Evolutionary conservation across 75 land plant species (phyloP).

Genomic region (Cryptomeria japonica): DNA sequence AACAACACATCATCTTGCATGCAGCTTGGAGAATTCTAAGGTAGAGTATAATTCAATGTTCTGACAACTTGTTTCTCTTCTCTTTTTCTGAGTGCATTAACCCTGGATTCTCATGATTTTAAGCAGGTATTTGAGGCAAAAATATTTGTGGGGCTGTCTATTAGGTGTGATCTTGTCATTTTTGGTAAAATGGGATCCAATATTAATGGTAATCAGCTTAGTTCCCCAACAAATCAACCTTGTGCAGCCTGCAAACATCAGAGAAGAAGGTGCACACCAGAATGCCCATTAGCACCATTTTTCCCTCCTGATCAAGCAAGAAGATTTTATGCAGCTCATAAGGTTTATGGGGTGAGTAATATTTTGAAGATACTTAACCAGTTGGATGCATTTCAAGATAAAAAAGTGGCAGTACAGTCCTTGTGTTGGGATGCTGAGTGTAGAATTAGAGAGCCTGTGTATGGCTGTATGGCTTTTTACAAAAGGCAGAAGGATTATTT

Average conservation of each 20-base stretch:
- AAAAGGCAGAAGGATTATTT: background rate
- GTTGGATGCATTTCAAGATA: constrained; percentile 22
- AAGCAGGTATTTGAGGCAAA: no score
- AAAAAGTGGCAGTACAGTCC: constrained; percentile 30
- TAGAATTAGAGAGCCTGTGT: constrained; percentile 52
- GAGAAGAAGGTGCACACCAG: constrained; percentile 64
- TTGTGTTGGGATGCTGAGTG: constrained; percentile 59
- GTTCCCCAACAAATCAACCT: constrained; percentile 14
- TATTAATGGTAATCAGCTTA: constrained; percentile 7
- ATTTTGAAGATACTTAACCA: constrained; percentile 38
- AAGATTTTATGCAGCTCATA: constrained; percentile 52
- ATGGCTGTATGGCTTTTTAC: constrained; percentile 57
- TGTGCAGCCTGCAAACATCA: constrained; percentile 88
- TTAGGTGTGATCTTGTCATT: no score
- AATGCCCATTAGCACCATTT: constrained; percentile 61
- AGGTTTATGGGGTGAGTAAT: constrained; percentile 66
- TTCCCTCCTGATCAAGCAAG: constrained; percentile 49
- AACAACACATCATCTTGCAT: background rate
- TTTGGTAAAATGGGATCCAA: background rate
- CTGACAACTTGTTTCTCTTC: no score
- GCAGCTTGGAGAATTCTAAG: no score
- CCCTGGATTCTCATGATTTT: no score
- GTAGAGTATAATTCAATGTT: no score
- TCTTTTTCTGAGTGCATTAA: no score
- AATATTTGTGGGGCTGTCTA: background rate